Percentiles rank a stretch among this genome's conserved stretches.
Conservation (phyloP, 352 stramenopile species). For the Globisporangium ultimum region DNA sequence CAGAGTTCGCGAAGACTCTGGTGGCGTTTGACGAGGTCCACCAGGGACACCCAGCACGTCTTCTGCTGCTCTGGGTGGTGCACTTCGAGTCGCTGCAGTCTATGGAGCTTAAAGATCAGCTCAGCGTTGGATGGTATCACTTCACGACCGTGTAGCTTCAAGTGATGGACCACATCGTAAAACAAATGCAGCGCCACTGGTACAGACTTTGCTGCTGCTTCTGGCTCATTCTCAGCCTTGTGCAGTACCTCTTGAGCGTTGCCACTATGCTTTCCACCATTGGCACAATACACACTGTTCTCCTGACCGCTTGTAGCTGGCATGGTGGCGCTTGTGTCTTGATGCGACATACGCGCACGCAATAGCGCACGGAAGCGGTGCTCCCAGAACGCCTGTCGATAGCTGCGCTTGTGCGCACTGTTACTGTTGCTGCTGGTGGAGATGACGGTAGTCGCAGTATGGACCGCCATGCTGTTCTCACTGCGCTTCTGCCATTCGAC, state of each 20-base stretch:
- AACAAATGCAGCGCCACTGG: slow-evolving; percentile 31
- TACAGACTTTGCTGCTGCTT: background rate
- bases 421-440: background rate
- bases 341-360: slow-evolving; percentile 24
- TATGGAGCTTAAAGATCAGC: slow-evolving; percentile 36
- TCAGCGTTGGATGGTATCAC: slow-evolving; percentile 44
- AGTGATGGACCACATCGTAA: slow-evolving; percentile 43
- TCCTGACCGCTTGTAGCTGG: background rate
- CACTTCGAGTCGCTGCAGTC: slow-evolving; percentile 56
- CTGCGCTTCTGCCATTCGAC: slow-evolving; percentile 13
- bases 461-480: slow-evolving; percentile 1
- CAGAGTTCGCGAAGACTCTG: slow-evolving; percentile 39
- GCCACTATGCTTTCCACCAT: background rate
- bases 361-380: slow-evolving; percentile 48
- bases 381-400: slow-evolving; percentile 51
- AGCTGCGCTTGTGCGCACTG: slow-evolving; percentile 29
- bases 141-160: slow-evolving; percentile 66
- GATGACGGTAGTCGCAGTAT: background rate
- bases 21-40: slow-evolving; percentile 27
- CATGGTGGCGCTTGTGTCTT: background rate
- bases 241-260: background rate
- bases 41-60: slow-evolving; percentile 39
- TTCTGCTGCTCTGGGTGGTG: slow-evolving; percentile 72
- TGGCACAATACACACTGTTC: background rate
- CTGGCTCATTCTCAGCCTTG: background rate